Conservation (phyloP, 2,329 filamentous ascomycete species). For the Arthroderma uncinatum region DNA sequence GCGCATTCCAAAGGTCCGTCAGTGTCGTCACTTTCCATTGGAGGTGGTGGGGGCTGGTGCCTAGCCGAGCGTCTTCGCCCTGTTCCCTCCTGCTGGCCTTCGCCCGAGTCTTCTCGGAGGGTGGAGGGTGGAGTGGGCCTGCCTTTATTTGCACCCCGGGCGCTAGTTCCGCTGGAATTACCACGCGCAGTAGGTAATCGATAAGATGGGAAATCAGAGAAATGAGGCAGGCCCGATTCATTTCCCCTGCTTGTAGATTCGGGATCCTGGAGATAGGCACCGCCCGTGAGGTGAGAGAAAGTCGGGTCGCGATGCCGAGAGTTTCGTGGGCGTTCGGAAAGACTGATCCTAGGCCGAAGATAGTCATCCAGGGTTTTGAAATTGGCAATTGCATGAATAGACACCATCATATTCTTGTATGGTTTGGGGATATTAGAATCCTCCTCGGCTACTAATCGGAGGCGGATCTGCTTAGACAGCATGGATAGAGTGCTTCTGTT, state of each 20-base stretch:
- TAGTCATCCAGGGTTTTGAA: conserved; percentile 97
- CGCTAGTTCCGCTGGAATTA: conserved; percentile 1
- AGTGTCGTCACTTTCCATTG: conserved; percentile 49
- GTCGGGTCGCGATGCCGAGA: conserved; percentile 49
- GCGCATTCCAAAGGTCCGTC: conserved; percentile 77
- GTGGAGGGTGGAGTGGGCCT: conserved; percentile 18
- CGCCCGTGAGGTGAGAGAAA: conserved; percentile 61
- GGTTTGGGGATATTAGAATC: conserved; percentile 55
- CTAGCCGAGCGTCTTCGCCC: conserved; percentile 9
- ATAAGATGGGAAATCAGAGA: conserved; percentile 10
- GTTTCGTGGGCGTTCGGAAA: conserved; percentile 61
- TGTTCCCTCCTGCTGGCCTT: conserved; percentile 41
- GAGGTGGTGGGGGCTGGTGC: conserved; percentile 20
- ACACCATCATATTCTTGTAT: conserved; percentile 94
- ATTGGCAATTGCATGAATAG: conserved; percentile 94
- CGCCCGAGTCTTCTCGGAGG: conserved; percentile 49
- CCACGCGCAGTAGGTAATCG: not conserved
- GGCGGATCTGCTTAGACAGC: conserved; percentile 86
- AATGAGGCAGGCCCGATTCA: not conserved
- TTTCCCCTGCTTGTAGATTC: not conserved
- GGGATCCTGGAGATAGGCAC: conserved; percentile 13
- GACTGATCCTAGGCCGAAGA: conserved; percentile 72
- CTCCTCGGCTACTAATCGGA: conserved; percentile 80
- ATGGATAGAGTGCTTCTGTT: conserved; percentile 70
- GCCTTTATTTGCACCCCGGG: not conserved